phyloP scores from a whole-genome alignment of 306 rosid genomes.

The Cucurbita maxima region DNA sequence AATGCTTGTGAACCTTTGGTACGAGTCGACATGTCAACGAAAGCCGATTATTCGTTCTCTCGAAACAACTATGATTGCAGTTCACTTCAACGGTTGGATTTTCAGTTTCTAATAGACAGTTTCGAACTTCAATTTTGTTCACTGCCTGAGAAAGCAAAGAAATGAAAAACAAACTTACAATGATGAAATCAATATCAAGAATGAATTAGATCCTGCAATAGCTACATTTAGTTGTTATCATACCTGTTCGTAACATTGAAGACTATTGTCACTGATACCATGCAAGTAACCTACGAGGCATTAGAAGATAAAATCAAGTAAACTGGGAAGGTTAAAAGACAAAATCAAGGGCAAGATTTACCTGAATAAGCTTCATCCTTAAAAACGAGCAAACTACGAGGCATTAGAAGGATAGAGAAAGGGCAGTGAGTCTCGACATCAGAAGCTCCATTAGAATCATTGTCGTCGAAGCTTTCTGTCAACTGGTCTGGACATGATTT shows the following conservation, averaged over 20 bases:
- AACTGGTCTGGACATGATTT: constrained; percentile 13
- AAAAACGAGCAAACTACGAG: constrained; percentile 67
- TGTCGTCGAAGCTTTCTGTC: constrained; percentile 9
- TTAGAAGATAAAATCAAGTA: too few relatives aligned
- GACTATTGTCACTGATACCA: constrained; percentile 40
- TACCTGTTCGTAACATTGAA: constrained; percentile 55
- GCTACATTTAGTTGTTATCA: background rate
- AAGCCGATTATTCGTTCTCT: constrained; percentile 40
- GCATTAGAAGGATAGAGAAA: constrained; percentile 59
- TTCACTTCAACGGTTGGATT: constrained; percentile 11
- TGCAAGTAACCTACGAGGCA: constrained; percentile 46
- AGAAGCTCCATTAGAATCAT: constrained; percentile 19
- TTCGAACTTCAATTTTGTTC: constrained; percentile 42
- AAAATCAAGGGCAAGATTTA: constrained; percentile 8
- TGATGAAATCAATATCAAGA: background rate
- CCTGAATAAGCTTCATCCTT: constrained; percentile 81
- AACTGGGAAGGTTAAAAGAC: background rate
- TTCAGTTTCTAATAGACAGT: constrained; percentile 12
- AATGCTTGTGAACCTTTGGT: constrained; percentile 58
- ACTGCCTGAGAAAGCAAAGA: constrained; percentile 35
- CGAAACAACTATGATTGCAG: constrained; percentile 22
- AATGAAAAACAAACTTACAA: background rate
- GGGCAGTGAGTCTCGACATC: constrained; percentile 29
- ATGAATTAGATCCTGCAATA: background rate
- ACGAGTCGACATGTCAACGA: constrained; percentile 74